Evolutionary conservation across 352 stramenopile species (phyloP), one percentile per base, ranked within the genome.

Genomic region (Globisporangium yorkense): DNA sequence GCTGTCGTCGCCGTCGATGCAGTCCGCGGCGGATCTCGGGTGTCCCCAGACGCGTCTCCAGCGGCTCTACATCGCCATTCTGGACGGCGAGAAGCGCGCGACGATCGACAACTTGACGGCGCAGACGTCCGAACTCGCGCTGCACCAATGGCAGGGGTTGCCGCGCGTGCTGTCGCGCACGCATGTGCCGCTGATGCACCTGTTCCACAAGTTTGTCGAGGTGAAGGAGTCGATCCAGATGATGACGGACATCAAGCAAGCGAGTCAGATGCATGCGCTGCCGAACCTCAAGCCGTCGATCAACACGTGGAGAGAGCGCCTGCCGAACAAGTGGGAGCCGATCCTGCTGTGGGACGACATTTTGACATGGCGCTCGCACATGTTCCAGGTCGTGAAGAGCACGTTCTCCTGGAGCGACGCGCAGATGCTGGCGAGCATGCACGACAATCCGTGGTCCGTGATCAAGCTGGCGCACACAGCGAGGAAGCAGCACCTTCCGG

Each of bases 301-400:
- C 66, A 95, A 96, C 73, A 96, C 87, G 51, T 98, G 92, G 92
- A 73, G 90, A 46, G 89, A 97, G 62, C 87, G 92, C 1, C 69
- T 97, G 49, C 91, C 91, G 9, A 98, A 98, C 70, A 95, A 96
- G 65, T 97, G 91, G 87, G 92, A 98, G 39, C 84, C 86, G 13
- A 93, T 97, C 68, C 65, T 96, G 55, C 66, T 96, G 12, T 98
- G 92, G 92, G 91, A 97, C 59, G 88, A 97, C 55, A 94, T 98
- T 37, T 69, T 98, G 20, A 97, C 87, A 55, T 98, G 92, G 92
- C 79, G 92, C 24, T 89, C 85, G 48, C 89, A 98, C 76, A 96
- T 98, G 79, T 96, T 97, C 70, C 75, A 93, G 61, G 75, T 94
- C 31, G 79, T 97, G 31, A 96, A 95, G 69, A 94, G 63, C 27